Base-by-base conservation (phyloP, 2,329 filamentous ascomycete species). In the Ophiocordyceps polyrhachis-furcata region DNA sequence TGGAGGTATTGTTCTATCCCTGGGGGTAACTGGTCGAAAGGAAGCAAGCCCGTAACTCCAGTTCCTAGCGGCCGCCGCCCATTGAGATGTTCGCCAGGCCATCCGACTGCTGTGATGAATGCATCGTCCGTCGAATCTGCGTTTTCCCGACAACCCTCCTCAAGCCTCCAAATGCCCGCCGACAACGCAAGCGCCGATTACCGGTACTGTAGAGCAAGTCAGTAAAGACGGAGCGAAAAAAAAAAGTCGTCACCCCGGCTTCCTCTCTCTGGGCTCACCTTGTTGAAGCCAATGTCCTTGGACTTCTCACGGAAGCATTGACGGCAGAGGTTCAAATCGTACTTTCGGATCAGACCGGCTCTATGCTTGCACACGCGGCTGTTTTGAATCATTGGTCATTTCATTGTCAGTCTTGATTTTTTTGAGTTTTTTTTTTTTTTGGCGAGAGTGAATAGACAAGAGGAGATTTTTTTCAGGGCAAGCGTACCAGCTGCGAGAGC, bases 291-390 rank as follows among this genome's bases (percentile, higher is more conserved):
- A 66, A 82, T 81, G 62, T 82, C 78, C 65, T 74, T 67, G 55
- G 75, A 67, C 73, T 81, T 81, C 72, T 82, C 78, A 61, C 78
- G 74, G 75, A 81, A 83, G 74, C 79, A 83, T 66, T 83, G 79
- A 75, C 79, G 77, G 76, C 79, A 83, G 64, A 83, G 77, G 71
- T 93, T 86, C 60, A 95, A 78, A 65, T 91, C 89, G 75, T 98
- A 98, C 76, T 98, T 98, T 76, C 91, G 88, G 80, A 98, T 94
- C 59, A 98, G 81, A 93, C 91, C 91, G 63, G 91, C 89, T 65
- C 78, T 81, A 83, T 98, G 89, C 65, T 87, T 86, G 85, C 74
- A 78, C 63, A 77, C 71, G 53, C 74, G 74, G 74, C 74, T 77
- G 41, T n/a, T n/a, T n/a, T 8, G 20, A 52, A 37, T 28, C 25